Evolutionary conservation across 1,284 basidiomycete genomes (phyloP), one percentile per base, ranked within the genome.

Genomic region (Exobasidium rhododendri): DNA sequence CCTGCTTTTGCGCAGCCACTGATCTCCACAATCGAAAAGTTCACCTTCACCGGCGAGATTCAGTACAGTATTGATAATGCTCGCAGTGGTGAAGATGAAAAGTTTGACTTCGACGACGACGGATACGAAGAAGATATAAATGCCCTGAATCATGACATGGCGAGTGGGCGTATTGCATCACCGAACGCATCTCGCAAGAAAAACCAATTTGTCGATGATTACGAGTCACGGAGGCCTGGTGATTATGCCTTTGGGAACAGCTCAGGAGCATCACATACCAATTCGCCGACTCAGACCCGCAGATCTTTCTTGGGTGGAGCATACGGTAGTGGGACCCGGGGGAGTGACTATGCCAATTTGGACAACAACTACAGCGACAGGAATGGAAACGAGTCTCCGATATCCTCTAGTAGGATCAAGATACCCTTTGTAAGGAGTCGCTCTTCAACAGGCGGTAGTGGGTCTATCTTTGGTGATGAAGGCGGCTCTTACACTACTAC

Each of bases 1-100:
- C 77, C 76, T 14, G 30, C 55, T 3, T 77, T 65, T 61, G 66
- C 73, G 20, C 29, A 24, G 10, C 53, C 54, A 1, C 67, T 73
- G 32, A 65, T 73, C 35, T 57, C 58, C 31, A 71, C 65, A 26
- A 68, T 72, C 52, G 70, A 74, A 30, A 66, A 68, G n/a, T 64
- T 73, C 65, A 73, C 69, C 11, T 52, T 66, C 17, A 61, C 63
- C 20, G 66, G 66, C 17, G 61, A 60, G 55, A 60, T 65, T 59
- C 65, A 65, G 11, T 62, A 62, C 14, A 66, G 63, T 66, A 67
- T 67, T 22, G 72, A 71, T 24, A n/a, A n/a, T n/a, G 67, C 62
- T 43, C 65, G 67, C n/a, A 22, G 47, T 6, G 53, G 35, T 22
- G 24, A 71, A 22, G 64, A 66, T 46, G 44, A 50, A 3, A 57